phyloP scores from a whole-genome alignment of 441 rosid genomes.

The Pelargonium hybrid region DNA sequence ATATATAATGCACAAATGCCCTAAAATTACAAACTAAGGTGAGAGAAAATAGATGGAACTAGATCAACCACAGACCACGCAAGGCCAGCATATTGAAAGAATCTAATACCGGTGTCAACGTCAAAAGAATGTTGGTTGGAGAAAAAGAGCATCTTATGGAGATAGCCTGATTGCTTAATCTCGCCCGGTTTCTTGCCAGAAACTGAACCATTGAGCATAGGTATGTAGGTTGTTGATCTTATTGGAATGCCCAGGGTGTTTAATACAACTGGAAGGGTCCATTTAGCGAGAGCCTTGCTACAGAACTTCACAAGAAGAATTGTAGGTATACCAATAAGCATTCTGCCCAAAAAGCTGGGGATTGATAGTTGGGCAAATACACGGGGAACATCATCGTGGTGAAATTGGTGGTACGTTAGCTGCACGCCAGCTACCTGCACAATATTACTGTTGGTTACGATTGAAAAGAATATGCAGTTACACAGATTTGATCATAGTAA shows the following conservation, averaged over 20 bases:
- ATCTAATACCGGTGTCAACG: constrained; percentile 83
- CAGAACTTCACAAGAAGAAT: constrained; percentile 78
- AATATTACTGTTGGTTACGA: constrained; percentile 3
- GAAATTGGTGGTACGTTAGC: constrained; percentile 79
- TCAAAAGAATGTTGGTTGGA: constrained; percentile 47
- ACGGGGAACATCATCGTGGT: constrained; percentile 63
- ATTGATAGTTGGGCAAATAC: constrained; percentile 45
- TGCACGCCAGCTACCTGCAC: constrained; percentile 75
- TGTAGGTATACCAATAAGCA: constrained; percentile 67
- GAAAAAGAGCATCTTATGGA: constrained; percentile 40
- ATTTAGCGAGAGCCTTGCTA: constrained; percentile 75
- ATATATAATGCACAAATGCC: constrained; percentile 5
- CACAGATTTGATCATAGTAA: too few species aligned
- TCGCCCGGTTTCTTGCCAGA: constrained; percentile 35
- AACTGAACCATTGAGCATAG: constrained; percentile 38
- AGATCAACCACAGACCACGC: constrained; percentile 94
- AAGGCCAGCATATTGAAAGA: constrained; percentile 74
- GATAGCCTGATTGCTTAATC: constrained; percentile 41
- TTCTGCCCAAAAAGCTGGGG: constrained; percentile 41
- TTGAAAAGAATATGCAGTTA: too few species aligned
- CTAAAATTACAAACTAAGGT: constrained; percentile 35
- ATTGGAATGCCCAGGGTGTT: constrained; percentile 60
- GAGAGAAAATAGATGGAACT: constrained; percentile 54
- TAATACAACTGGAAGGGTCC: constrained; percentile 69
- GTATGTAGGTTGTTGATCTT: constrained; percentile 56